Evolutionary conservation across 208 protist species (phyloP), one percentile per base, ranked within the genome.

Genomic region (Trypanosoma boissoni): DNA sequence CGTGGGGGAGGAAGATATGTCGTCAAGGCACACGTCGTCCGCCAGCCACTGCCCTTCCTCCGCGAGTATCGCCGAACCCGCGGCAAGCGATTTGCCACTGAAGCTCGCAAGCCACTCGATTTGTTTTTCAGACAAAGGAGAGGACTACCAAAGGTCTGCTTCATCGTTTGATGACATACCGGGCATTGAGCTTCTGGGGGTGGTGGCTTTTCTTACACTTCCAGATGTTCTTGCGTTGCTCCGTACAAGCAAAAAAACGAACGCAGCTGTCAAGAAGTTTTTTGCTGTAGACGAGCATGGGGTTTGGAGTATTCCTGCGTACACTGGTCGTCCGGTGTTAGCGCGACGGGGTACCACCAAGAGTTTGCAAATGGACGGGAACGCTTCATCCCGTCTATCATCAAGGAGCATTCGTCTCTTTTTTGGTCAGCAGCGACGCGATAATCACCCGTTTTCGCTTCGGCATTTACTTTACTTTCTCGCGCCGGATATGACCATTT

Each of bases 341-440:
- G 7, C 43, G 16, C 26, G 9, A 29, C 16, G 4, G 26, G 18
- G 21, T 34, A 36, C 36, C 48, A 55, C 49, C 21, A 50, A 31
- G 27, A 51, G 7, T 31, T 12, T 28, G 31, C 14, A 3, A 18
- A 14, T 56, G 36, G 18, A 20, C 16, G 42, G 21, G 27, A 48
- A 24, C 21, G n/a, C 42, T 28, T 3, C 42, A 48, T 1, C 27
- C 4, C 9, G 27, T 9, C 7, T 48, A n/a, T 9, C 14, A 20
- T 23, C 10, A 24, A n/a, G 2, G 42, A 48, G 18, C 0, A 59
- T 68, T 21, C 61, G 61, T 32, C 31, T 68, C 7, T 68, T 68
- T 37, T 68, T 68, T 59, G 61, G 61, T 1, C 61, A 68, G 37
- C 61, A 68, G 26, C 61, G 61, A 10, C 61, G 61, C 14, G 61